Base-by-base conservation (phyloP, 2,329 filamentous ascomycete species). In the Sclerotinia sclerotiorum region DNA sequence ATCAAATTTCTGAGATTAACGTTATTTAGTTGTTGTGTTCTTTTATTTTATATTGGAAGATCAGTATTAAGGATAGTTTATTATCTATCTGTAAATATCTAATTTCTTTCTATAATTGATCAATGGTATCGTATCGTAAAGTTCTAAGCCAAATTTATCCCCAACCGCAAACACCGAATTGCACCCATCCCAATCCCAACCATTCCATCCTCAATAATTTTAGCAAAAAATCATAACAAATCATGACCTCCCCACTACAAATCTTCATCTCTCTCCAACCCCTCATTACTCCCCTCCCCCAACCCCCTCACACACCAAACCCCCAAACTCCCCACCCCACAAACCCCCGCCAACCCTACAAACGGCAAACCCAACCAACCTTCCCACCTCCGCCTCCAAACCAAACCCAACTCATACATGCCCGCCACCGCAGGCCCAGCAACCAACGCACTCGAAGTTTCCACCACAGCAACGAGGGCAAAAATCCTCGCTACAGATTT, bases 401-500 rank as follows among this genome's bases (percentile, higher is more conserved):
- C 67, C 64, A 77, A 52, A 0, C 76, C 76, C 13, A 72, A 24
- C 1, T 72, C 71, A 69, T 73, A 77, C 39, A 42, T 42, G 3
- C 39, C 39, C 39, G 39, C 39, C 39, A 42, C 39, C 39, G 39
- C 13, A 0, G 76, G 51, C 7, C 32, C 65, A 7, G 73, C 74
- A 4, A 77, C 44, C 7, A 77, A 60, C 3, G 69, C 58, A 32
- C 74, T 73, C 27, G 70, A 48, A 11, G 70, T 75, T 42, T 77
- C 75, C 1, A 76, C 70, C 4, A 77, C 67, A 5, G 71, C 69
- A 42, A 76, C 72, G 6, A 71, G 62, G 3, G 76, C 73, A 48
- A 75, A 77, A 3, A 77, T 57, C 15, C 72, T 70, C 10, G 65
- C 76, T 5, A 75, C 62, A 51, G 77, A 74, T 55, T 76, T 21